These are phyloP conservation scores for Yamadazyma endophytica DNA, from an alignment of 805 yeast species.

Conservation along the genomic window DNA sequence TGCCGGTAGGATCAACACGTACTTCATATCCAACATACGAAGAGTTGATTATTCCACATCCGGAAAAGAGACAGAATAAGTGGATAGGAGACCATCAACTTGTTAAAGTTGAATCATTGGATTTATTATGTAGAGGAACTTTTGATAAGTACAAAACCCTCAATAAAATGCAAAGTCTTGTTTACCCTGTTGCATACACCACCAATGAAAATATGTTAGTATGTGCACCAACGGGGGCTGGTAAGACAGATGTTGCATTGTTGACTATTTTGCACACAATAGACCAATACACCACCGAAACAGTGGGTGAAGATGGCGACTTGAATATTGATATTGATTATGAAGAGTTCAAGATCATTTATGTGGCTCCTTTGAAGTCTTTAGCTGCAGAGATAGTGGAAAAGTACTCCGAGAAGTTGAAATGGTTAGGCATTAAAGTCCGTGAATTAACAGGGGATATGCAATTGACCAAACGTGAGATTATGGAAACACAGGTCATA, in stretches of 20 bases:
- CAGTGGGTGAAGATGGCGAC: conserved; percentile 39
- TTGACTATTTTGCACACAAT: conserved; percentile 76
- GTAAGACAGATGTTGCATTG: conserved; percentile 92
- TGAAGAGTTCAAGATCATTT: conserved; percentile 84
- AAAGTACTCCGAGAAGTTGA: conserved; percentile 70
- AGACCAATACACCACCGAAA: conserved; percentile 60
- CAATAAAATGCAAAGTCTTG: conserved; percentile 86
- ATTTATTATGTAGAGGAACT: conserved; percentile 76
- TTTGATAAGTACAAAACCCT: conserved; percentile 73
- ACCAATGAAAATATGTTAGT: conserved; percentile 93
- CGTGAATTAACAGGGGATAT: conserved; percentile 92
- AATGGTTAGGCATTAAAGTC: conserved; percentile 83
- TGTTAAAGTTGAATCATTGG: conserved; percentile 60
- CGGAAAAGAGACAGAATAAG: conserved; percentile 44
- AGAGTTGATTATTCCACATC: conserved; percentile 78
- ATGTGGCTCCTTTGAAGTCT: conserved; percentile 91
- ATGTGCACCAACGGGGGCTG: conserved; percentile 98
- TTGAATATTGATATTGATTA: conserved; percentile 64
- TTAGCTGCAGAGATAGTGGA: conserved; percentile 96
- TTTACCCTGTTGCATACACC: conserved; percentile 86
- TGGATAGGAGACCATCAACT: conserved; percentile 44
- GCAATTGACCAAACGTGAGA: conserved; percentile 69
- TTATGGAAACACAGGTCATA: conserved; percentile 71
- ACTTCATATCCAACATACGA: conserved; percentile 61
- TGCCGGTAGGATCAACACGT: conserved; percentile 80